These are phyloP conservation scores for Psilocybe azurescens DNA, from an alignment of 768 basidiomycete species.

Conservation along the genomic window DNA sequence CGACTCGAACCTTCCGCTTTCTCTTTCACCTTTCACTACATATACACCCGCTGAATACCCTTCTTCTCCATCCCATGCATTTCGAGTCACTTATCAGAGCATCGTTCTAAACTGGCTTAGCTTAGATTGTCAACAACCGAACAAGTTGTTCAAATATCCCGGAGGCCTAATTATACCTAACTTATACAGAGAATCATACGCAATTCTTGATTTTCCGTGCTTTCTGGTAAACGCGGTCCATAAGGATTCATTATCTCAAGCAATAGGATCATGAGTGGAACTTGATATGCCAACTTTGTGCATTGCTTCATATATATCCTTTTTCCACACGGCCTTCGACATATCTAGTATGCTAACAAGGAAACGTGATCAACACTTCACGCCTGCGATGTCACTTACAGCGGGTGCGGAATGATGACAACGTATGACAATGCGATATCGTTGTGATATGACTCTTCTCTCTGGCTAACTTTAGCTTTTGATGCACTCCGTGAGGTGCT, in stretches of 20 bases:
- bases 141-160: neutral
- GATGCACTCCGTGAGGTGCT: constrained; percentile 9
- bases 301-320: neutral
- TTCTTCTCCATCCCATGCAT: neutral
- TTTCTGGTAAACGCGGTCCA: neutral
- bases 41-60: neutral
- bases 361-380: neutral
- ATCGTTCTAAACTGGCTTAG: no score
- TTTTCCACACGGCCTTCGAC: constrained; percentile 7
- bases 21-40: neutral
- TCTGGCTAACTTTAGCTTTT: constrained; percentile 12
- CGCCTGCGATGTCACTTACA: neutral
- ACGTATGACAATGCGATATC: constrained; percentile 2
- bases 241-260: neutral
- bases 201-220: neutral
- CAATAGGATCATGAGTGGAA: neutral
- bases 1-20: neutral
- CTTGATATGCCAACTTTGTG: neutral
- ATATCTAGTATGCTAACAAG: neutral
- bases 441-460: neutral
- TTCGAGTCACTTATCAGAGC: no score
- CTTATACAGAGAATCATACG: neutral
- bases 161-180: neutral
- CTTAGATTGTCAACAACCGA: neutral
- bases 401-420: neutral